Evolutionary conservation across 2,329 filamentous ascomycete genomes (phyloP), one percentile per base, ranked within the genome.

Genomic region (Volutella citrinella): DNA sequence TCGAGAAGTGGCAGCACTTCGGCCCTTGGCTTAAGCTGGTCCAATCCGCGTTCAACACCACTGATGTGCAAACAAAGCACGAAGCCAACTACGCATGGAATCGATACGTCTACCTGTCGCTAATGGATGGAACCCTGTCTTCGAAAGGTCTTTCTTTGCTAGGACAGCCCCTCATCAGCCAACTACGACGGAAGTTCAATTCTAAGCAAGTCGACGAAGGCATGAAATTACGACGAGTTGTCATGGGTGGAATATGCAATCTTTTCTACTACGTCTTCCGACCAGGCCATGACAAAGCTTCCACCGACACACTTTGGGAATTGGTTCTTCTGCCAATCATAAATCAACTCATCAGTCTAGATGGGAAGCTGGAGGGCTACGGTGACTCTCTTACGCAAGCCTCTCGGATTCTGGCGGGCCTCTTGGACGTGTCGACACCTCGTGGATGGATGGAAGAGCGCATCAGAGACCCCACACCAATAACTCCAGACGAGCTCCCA

Each of bases 31-130:
- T 96, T 7, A 73, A 75, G 19, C 73, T 95, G 9, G 82, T 95
- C 13, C 84, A 95, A 51, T 74, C 73, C 42, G 93, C 87, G 52
- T 88, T 97, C 61, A 95, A 95, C 55, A 84, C 80, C 47, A 76
- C 76, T 32, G 87, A 95, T 43, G 65, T 73, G 5, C 65, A 73
- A 27, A 84, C 82, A 27, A 87, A 83, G 49, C 70, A 78, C 11
- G 82, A 94, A 51, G 87, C 90, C 15, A 88, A 91, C 51, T 68
- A 82, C 36, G 89, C 89, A 1, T 96, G 91, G 87, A 87, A 86
- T 49, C 82, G 86, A 33, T 79, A 96, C 27, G 76, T 93, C 14
- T 95, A 84, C 55, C 76, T 82, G 7, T 72, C 87, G 12, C 75
- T 82, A 34, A 74, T 82, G 1, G 80, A 83, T 45, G 65, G 76